These are phyloP conservation scores for Xylariaceae sp. DNA, from an alignment of 2,329 filamentous ascomycete genomes.

Conservation along the genomic window DNA sequence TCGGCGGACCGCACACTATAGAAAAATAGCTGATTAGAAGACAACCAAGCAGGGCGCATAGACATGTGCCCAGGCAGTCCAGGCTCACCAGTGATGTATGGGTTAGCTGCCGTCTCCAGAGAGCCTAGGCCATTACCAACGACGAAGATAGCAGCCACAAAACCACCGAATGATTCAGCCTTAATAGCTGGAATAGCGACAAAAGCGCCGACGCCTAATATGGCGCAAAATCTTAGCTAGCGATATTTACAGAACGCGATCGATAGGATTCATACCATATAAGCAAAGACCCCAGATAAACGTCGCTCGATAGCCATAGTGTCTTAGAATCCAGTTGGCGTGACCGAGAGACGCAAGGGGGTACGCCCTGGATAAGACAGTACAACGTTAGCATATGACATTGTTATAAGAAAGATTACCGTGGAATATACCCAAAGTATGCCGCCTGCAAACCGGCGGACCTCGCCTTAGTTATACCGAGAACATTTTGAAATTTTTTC, in stretches of 20 bases:
- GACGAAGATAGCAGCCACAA: slow-evolving; percentile 69
- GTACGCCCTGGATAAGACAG: slow-evolving; percentile 57
- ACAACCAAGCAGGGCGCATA: background rate
- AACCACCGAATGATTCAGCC: slow-evolving; percentile 66
- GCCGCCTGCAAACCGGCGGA: slow-evolving; percentile 61
- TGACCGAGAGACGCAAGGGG: slow-evolving; percentile 61
- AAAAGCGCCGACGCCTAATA: slow-evolving; percentile 49
- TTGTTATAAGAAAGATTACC: too few relatives aligned
- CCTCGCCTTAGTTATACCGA: slow-evolving; percentile 51
- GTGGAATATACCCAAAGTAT: slow-evolving; percentile 54
- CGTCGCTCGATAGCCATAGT: slow-evolving; percentile 60
- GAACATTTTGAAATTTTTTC: slow-evolving; percentile 53
- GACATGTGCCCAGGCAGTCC: background rate
- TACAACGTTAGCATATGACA: too few relatives aligned
- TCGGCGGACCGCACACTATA: slow-evolving; percentile 59
- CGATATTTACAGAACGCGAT: background rate
- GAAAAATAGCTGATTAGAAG: slow-evolving; percentile 11
- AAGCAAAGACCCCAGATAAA: slow-evolving; percentile 65
- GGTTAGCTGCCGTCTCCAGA: slow-evolving; percentile 74
- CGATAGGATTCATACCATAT: slow-evolving; percentile 52
- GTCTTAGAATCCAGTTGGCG: slow-evolving; percentile 62
- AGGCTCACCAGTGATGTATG: slow-evolving; percentile 57
- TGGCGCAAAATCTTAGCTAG: slow-evolving; percentile 15
- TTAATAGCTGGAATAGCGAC: slow-evolving; percentile 55
- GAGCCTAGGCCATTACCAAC: slow-evolving; percentile 70